Evolutionary conservation across 768 basidiomycete genomes (phyloP), one percentile per base, ranked within the genome.

Genomic region (Psilocybe tampanensis): DNA sequence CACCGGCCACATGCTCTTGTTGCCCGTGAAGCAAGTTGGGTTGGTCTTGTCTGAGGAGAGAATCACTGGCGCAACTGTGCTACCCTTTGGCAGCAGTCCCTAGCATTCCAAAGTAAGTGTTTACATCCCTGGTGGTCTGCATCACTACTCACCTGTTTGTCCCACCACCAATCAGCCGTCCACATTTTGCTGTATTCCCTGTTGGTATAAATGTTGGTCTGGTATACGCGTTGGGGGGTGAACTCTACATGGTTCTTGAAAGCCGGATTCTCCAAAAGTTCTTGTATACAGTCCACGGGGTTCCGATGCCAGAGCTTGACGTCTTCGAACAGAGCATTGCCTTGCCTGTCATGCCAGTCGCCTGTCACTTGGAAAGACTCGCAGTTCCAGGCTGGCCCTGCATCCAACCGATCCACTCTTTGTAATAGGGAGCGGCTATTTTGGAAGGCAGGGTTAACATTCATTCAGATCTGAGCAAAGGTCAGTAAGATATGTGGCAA

Each of bases 1-100:
- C 0, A 81, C 69, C 1, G 77, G 77, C 70, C 74, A 78, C 12
- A 74, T 72, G n/a, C 47, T 47, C 58, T 79, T 74, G 55, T 78
- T 70, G 1, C 76, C 72, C 1, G 60, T 17, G 51, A 78, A 76
- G 0, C 62, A 43, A 0, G 73, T 69, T 0, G 80, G 47, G 17
- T 63, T 41, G 3, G 70, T 71, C 32, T 73, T 73, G 34, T 73
- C 68, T 0, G 68, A 68, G 52, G 74, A 63, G 0, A 79, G 54
- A n/a, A 80, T 78, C 1, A 80, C 49, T 0, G 76, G 74, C 2
- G 69, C 67, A 2, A 76, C 47, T 1, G 70, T 66, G 1, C 70
- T 66, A 0, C 69, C 70, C 4, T 49, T 52, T 1, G 64, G 65
- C 42, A 70, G 44, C 15, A 3, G 18, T 44, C 44, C 32, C 34